Percentiles rank a stretch among this genome's conserved stretches.
Evolutionary conservation across 306 rosid genomes (phyloP).

Genomic region (Amphicarpaea edgeworthii): DNA sequence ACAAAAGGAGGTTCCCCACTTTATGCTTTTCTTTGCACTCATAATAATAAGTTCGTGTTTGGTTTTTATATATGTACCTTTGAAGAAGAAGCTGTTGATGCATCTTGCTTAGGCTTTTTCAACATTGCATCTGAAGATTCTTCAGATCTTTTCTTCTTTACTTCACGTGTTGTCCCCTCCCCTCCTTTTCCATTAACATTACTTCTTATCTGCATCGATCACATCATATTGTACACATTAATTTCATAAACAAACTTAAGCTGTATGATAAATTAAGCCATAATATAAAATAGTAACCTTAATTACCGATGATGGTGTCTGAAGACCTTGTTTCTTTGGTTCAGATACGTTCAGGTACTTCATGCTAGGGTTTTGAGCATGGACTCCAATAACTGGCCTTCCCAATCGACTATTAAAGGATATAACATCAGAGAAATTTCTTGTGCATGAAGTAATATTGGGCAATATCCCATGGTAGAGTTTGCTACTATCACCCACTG

Average conservation of each 20-base stretch:
- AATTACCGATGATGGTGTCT: constrained; percentile 58
- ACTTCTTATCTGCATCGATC: constrained; percentile 58
- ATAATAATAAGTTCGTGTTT: constrained; percentile 18
- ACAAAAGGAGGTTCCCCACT: constrained; percentile 6
- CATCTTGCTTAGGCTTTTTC: constrained; percentile 77
- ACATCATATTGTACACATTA: neutral
- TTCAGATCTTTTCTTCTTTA: constrained; percentile 87
- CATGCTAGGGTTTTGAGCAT: constrained; percentile 53
- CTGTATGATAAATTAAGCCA: neutral
- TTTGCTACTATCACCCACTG: constrained; percentile 47
- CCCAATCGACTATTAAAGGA: constrained; percentile 64
- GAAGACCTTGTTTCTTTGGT: constrained; percentile 66
- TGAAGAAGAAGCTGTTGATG: constrained; percentile 61
- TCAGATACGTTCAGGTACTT: constrained; percentile 57
- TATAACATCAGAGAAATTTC: constrained; percentile 71
- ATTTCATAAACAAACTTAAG: constrained; percentile 21
- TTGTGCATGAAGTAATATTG: constrained; percentile 56
- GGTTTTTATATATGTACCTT: constrained; percentile 59
- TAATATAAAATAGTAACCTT: neutral
- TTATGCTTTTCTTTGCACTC: constrained; percentile 24
- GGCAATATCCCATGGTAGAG: constrained; percentile 55
- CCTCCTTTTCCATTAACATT: constrained; percentile 66
- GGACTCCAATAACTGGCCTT: constrained; percentile 61
- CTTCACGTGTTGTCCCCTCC: constrained; percentile 63
- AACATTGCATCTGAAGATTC: constrained; percentile 67